phyloP scores from a whole-genome alignment of 2,329 filamentous ascomycete genomes.

The Thielaviopsis populi region DNA sequence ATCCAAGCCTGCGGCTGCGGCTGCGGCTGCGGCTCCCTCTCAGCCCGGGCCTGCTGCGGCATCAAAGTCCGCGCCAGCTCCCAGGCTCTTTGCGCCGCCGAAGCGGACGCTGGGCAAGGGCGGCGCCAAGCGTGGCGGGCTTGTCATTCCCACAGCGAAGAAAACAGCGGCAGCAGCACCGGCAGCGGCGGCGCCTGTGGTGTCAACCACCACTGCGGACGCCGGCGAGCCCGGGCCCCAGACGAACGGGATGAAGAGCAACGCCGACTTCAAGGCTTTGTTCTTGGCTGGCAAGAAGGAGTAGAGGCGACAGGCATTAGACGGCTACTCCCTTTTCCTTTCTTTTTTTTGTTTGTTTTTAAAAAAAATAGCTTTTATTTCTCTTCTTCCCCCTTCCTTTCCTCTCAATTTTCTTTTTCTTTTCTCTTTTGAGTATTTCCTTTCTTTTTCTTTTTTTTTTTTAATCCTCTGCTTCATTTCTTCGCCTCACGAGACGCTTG shows the following conservation, averaged over 20 bases:
- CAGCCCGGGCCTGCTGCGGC: background rate
- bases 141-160: conserved; percentile 34
- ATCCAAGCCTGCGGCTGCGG: background rate
- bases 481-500: no score
- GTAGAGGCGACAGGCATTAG: background rate
- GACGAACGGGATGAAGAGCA: conserved; percentile 30
- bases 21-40: background rate
- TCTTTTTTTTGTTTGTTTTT: no score
- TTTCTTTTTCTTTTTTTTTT: background rate
- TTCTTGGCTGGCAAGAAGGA: conserved; percentile 22
- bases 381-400: background rate
- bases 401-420: background rate
- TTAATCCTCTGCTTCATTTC: background rate
- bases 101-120: conserved; percentile 23
- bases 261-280: conserved; percentile 44
- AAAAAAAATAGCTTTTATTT: background rate
- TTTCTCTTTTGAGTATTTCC: background rate
- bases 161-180: conserved; percentile 20
- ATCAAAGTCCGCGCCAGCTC: background rate
- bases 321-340: no score
- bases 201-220: conserved; percentile 17
- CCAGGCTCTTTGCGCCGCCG: conserved; percentile 16
- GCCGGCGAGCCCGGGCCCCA: conserved; percentile 8
- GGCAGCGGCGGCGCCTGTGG: conserved; percentile 17
- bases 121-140: conserved; percentile 19